Conservation (phyloP, 2,329 filamentous ascomycete species). For the Chrysoporthe austroafricana region DNA sequence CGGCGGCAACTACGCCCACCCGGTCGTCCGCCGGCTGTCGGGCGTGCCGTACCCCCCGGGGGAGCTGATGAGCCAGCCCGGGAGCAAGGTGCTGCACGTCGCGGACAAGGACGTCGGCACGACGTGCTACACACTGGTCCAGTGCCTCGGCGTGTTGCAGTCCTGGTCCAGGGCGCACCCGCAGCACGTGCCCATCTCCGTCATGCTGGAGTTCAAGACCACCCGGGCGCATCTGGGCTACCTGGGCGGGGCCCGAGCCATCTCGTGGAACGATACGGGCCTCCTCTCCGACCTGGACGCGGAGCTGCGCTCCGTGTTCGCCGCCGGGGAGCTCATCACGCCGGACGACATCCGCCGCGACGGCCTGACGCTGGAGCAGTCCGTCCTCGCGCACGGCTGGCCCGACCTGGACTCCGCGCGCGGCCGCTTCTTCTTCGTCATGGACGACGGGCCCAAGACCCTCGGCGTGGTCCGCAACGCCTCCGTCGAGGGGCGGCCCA, state of each 20-base stretch:
- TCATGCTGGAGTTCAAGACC: conserved; percentile 56
- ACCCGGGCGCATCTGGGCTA: conserved; percentile 30
- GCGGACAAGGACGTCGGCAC: conserved; percentile 51
- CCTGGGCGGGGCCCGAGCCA: conserved; percentile 42
- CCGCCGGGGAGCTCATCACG: conserved; percentile 45
- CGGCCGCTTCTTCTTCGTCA: conserved; percentile 53
- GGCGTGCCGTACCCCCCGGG: conserved; percentile 45
- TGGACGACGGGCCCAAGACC: conserved; percentile 50
- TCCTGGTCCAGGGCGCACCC: conserved; percentile 48
- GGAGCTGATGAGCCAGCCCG: conserved; percentile 44
- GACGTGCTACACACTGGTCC: conserved; percentile 50
- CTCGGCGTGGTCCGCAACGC: conserved; percentile 41
- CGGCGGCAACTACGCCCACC: conserved; percentile 51
- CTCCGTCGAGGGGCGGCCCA: conserved; percentile 42
- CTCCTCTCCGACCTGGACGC: conserved; percentile 48
- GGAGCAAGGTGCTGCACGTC: conserved; percentile 55
- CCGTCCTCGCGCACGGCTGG: conserved; percentile 52
- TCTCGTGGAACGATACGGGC: conserved; percentile 47
- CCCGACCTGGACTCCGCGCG: conserved; percentile 48
- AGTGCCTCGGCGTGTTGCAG: conserved; percentile 48
- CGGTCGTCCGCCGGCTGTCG: conserved; percentile 46
- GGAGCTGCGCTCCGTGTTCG: conserved; percentile 51
- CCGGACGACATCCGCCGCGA: conserved; percentile 50
- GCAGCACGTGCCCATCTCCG: conserved; percentile 49
- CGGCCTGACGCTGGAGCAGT: conserved; percentile 49